These are phyloP conservation scores for Talaromyces islandicus DNA, from an alignment of 2,329 filamentous ascomycete species.

Conservation along the genomic window DNA sequence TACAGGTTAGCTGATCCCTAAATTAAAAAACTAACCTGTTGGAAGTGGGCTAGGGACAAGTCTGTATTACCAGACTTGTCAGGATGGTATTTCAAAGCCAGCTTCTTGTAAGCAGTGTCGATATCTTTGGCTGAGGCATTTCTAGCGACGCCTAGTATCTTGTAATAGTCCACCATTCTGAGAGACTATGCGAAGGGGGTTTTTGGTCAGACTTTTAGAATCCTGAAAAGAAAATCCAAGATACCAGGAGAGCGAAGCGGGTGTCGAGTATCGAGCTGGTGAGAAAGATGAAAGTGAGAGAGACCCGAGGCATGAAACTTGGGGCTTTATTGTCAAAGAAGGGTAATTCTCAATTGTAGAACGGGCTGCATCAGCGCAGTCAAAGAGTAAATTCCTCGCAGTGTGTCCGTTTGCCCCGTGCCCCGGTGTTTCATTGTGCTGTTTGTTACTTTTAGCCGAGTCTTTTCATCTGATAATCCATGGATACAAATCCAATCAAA, in stretches of 20 bases:
- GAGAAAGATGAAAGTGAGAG: not conserved
- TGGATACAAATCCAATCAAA: not conserved
- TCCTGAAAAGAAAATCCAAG: not conserved
- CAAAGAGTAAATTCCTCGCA: not conserved
- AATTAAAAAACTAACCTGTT: not conserved
- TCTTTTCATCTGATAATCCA: not conserved
- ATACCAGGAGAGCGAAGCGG: not conserved
- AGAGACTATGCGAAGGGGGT: not conserved
- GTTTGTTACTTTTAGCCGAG: not conserved
- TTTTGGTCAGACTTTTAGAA: not conserved
- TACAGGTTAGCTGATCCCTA: not conserved
- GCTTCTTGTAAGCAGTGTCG: slow-evolving; percentile 27
- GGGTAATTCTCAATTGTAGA: not conserved
- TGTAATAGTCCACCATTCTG: slow-evolving; percentile 20
- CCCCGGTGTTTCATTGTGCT: not conserved
- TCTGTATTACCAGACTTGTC: slow-evolving; percentile 22
- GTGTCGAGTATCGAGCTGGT: not conserved
- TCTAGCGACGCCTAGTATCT: slow-evolving; percentile 19
- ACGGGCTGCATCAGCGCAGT: not conserved
- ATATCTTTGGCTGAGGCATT: slow-evolving; percentile 25
- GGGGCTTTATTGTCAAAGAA: not conserved
- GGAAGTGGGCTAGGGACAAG: not conserved
- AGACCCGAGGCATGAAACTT: not conserved
- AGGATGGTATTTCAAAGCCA: slow-evolving; percentile 29
- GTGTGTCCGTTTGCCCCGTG: not conserved